Conservation (phyloP, 164 flowering plant genomes). For the Macadamia tetraphylla region DNA sequence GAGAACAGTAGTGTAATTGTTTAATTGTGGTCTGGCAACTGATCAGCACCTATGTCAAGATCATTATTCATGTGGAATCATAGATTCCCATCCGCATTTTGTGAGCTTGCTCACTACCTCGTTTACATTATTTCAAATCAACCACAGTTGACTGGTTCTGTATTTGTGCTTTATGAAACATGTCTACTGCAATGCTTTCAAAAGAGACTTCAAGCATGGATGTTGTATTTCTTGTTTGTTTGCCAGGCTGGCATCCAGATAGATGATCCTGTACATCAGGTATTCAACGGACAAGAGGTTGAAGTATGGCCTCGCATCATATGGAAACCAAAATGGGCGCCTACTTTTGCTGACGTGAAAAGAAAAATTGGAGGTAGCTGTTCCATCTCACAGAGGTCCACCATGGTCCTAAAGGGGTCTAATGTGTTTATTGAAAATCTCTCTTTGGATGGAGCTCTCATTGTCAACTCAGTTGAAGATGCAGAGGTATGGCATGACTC, state of each 20-base stretch:
- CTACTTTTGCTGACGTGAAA: slow-evolving; percentile 63
- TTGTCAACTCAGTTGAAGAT: slow-evolving; percentile 51
- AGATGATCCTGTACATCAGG: slow-evolving; percentile 57
- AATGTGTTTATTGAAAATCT: slow-evolving; percentile 57
- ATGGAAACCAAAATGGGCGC: slow-evolving; percentile 92
- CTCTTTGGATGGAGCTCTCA: slow-evolving; percentile 76
- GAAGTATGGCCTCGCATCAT: slow-evolving; percentile 89
- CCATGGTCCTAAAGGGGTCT: slow-evolving; percentile 57
- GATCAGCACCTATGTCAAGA: too few relatives aligned
- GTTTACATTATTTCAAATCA: too few relatives aligned
- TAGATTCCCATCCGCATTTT: too few relatives aligned
- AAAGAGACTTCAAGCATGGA: too few relatives aligned
- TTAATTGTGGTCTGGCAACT: too few relatives aligned
- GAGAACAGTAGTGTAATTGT: too few relatives aligned
- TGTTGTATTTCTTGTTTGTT: slow-evolving; percentile 2
- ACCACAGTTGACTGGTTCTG: too few relatives aligned
- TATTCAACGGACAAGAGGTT: slow-evolving; percentile 90
- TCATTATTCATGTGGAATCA: too few relatives aligned
- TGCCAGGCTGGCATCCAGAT: slow-evolving; percentile 71
- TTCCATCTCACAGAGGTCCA: slow-evolving; percentile 69
- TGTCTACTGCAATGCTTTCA: too few relatives aligned
- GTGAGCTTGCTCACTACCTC: too few relatives aligned
- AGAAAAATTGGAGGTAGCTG: slow-evolving; percentile 61
- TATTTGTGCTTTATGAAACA: too few relatives aligned
- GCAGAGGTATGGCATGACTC: slow-evolving; percentile 56